Percentiles rank a stretch among this genome's conserved stretches.
These are phyloP conservation scores for Bruguiera hainesii DNA, from an alignment of 441 rosid species.

Conservation along the genomic window DNA sequence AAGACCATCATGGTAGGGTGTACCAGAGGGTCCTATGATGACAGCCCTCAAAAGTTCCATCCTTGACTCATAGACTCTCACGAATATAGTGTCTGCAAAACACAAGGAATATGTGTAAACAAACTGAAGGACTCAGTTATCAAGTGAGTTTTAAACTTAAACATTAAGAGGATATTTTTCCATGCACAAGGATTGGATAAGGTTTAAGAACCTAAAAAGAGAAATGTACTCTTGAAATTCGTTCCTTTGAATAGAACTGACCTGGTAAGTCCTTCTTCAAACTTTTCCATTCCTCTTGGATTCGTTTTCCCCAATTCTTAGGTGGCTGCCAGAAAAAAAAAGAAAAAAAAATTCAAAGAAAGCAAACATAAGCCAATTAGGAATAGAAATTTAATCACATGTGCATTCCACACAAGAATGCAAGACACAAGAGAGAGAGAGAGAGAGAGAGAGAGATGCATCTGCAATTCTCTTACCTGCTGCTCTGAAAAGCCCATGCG, in stretches of 20 bases:
- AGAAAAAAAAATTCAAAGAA: not conserved
- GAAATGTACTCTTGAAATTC: not conserved
- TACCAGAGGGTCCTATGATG: conserved; percentile 53
- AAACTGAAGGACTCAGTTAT: not conserved
- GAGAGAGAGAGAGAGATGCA: conserved; percentile 2
- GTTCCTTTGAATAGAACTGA: conserved; percentile 17
- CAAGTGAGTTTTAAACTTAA: not conserved
- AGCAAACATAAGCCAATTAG: not conserved
- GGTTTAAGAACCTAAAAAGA: not conserved
- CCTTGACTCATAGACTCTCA: conserved; percentile 53
- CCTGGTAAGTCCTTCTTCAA: conserved; percentile 54
- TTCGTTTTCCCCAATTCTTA: conserved; percentile 47
- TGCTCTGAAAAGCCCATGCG: conserved; percentile 22
- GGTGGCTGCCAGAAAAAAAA: conserved; percentile 30
- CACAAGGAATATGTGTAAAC: not conserved
- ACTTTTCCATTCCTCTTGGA: conserved; percentile 57
- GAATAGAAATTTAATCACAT: not conserved
- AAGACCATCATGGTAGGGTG: conserved; percentile 71
- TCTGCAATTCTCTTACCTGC: conserved; percentile 29
- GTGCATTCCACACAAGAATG: not conserved
- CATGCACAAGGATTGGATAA: not conserved
- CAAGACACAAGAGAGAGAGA: not conserved
- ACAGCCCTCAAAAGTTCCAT: conserved; percentile 64
- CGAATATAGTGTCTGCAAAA: conserved; percentile 44
- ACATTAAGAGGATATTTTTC: not conserved